Evolutionary conservation across 2,329 filamentous ascomycete genomes (phyloP), one percentile per base, ranked within the genome.

Genomic region (Emydomyces testavorans): DNA sequence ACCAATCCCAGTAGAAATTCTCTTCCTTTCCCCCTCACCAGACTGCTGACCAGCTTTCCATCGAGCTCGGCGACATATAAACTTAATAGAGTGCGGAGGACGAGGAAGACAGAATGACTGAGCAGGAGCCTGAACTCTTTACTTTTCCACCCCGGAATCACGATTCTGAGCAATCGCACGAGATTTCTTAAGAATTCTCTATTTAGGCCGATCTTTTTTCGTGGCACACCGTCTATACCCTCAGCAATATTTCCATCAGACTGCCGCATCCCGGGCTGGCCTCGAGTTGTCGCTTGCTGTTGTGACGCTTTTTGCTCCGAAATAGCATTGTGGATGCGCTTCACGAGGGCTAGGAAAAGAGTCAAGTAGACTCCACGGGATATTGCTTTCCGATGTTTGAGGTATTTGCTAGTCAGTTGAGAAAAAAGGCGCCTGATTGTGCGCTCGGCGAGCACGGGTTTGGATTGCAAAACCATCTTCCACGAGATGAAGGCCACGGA

Each of bases 1-100:
- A 93, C 78, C 57, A 98, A 80, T 0, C 87, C 81, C 57, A 82
- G 80, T 58, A 96, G 62, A 56, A 98, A 98, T 55, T 94, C 88
- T 65, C 80, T 85, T 13, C 90, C 92, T 56, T 83, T 92, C 1
- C 92, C 92, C 65, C 88, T 82, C 38, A 98, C 89, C 48, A 98
- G 71, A 54, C 80, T 89, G 68, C 92, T 94, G 50, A 98, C 92
- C 51, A 98, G 78, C 52, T 82, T 81, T 38, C 92, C 92, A 66
- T 98, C 92, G 73, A 98, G 81, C 65, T 94, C 89, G 1, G 92
- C 92, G 18, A 98, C 92, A 65, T 94, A 94, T 58, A 98, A 65
- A 67, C 89, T 95, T 58, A 98, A 88, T 60, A 98, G 70, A 1
- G 92, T 96, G 58, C 92, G 73, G 51, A 95, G 65, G 16, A 98